phyloP scores from a whole-genome alignment of 1,139 yeast genomes.

The Protomyces arabidopsidicola region DNA sequence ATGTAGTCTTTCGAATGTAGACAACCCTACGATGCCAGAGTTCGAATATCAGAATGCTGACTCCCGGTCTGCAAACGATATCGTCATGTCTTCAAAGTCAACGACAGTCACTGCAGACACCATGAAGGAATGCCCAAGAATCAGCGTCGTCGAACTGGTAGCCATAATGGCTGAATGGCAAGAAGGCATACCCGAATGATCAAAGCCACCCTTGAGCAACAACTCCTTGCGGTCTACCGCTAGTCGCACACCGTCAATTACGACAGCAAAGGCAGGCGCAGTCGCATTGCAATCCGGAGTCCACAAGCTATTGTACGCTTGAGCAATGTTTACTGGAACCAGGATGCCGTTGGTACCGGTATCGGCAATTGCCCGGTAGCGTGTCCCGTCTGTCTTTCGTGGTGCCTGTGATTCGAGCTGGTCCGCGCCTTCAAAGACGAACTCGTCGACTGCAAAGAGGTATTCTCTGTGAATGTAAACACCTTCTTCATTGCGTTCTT shows the following conservation, averaged over 20 bases:
- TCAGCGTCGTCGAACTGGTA: background rate
- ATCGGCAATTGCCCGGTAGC: background rate
- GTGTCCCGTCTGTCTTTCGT: background rate
- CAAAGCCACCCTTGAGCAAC: background rate
- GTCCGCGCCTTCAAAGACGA: slow-evolving; percentile 2
- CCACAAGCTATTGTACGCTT: slow-evolving; percentile 13
- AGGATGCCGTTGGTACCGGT: slow-evolving; percentile 8
- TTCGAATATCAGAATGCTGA: too few species aligned
- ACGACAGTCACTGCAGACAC: background rate
- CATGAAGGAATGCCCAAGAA: background rate
- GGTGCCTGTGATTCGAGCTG: background rate
- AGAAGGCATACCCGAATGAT: background rate
- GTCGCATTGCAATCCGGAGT: slow-evolving; percentile 2
- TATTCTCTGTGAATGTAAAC: background rate
- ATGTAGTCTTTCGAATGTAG: too few species aligned
- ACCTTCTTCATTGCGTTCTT: background rate
- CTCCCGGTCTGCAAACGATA: background rate
- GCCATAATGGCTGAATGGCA: background rate
- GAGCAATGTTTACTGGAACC: slow-evolving; percentile 1
- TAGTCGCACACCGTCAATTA: slow-evolving; percentile 4
- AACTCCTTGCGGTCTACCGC: slow-evolving; percentile 1
- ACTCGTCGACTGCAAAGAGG: slow-evolving; percentile 3
- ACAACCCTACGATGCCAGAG: too few species aligned
- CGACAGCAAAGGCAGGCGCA: slow-evolving; percentile 14
- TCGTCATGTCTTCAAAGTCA: background rate